Evolutionary conservation across 2,329 filamentous ascomycete genomes (phyloP).

Genomic region (Helotiales sp.): DNA sequence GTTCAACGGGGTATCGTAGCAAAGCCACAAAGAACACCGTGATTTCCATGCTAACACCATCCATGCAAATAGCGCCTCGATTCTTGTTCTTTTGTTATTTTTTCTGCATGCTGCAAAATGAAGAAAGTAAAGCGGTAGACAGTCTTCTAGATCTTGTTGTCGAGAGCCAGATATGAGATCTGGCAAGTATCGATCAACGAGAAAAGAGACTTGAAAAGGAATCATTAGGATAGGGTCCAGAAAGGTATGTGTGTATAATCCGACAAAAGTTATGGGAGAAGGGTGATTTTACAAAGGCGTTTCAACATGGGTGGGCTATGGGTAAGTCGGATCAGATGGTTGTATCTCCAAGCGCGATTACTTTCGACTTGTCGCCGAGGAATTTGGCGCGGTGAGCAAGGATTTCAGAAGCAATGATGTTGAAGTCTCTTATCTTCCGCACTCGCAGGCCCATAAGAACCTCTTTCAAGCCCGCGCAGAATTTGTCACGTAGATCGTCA

Average conservation of each 20-base stretch:
- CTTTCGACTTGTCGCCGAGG: slow-evolving; percentile 61
- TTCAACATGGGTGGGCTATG: slow-evolving; percentile 8
- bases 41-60: too few relatives aligned
- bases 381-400: slow-evolving; percentile 66
- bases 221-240: slow-evolving; percentile 6
- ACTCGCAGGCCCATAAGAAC: slow-evolving; percentile 61
- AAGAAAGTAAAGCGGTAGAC: slow-evolving; percentile 8
- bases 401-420: slow-evolving; percentile 65
- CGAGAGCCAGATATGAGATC: slow-evolving; percentile 2
- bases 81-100: too few relatives aligned
- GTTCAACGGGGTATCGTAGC: slow-evolving; percentile 25
- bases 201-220: neutral
- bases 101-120: slow-evolving; percentile 12
- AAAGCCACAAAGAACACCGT: slow-evolving; percentile 21
- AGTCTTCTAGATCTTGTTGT: slow-evolving; percentile 8
- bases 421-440: slow-evolving; percentile 63
- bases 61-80: slow-evolving; percentile 19
- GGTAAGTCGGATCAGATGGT: slow-evolving; percentile 24
- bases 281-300: slow-evolving; percentile 30
- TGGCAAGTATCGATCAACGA: slow-evolving; percentile 11
- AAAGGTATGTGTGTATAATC: slow-evolving; percentile 10
- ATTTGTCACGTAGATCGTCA: slow-evolving; percentile 59
- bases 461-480: slow-evolving; percentile 60
- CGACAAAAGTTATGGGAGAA: slow-evolving; percentile 12
- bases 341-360: slow-evolving; percentile 54